A percentile compares a stretch with the other conserved stretches of the same genome.
Evolutionary conservation across 176 grass and related monocot species (phyloP).

Genomic region (Secale cereale): DNA sequence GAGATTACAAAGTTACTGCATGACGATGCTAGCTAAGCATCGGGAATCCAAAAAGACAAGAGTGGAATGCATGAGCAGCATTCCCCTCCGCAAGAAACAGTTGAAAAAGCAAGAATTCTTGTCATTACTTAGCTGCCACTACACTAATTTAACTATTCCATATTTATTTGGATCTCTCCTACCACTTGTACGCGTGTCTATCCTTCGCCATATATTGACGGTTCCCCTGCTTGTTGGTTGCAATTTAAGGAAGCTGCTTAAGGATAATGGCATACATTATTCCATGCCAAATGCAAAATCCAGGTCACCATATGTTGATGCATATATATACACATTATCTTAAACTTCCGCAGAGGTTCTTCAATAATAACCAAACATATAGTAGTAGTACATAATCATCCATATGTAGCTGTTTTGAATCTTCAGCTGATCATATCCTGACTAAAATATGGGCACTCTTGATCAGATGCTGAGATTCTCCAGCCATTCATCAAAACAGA

Average conservation of each 20-base stretch:
- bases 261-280: background rate
- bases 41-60: conserved; percentile 19
- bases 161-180: conserved; percentile 15
- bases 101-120: background rate
- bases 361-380: background rate
- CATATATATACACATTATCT: background rate
- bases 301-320: background rate
- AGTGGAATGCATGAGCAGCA: background rate
- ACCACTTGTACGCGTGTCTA: background rate
- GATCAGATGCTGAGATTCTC: conserved; percentile 42
- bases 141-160: conserved; percentile 12
- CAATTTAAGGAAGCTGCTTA: background rate
- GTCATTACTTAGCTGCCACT: background rate
- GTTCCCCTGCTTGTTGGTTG: background rate
- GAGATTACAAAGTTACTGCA: conserved; percentile 7
- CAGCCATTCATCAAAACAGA: conserved; percentile 24
- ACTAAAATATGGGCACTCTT: conserved; percentile 22
- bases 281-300: conserved; percentile 1
- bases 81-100: background rate
- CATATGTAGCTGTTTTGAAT: conserved; percentile 14
- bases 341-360: conserved; percentile 11
- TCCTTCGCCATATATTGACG: background rate
- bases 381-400: background rate
- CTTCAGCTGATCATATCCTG: conserved; percentile 29
- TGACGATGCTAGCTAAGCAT: conserved; percentile 21